Percentiles rank a stretch among this genome's conserved stretches.
phyloP scores from a whole-genome alignment of 1,284 basidiomycete species.

The Microbotryum violaceum region DNA sequence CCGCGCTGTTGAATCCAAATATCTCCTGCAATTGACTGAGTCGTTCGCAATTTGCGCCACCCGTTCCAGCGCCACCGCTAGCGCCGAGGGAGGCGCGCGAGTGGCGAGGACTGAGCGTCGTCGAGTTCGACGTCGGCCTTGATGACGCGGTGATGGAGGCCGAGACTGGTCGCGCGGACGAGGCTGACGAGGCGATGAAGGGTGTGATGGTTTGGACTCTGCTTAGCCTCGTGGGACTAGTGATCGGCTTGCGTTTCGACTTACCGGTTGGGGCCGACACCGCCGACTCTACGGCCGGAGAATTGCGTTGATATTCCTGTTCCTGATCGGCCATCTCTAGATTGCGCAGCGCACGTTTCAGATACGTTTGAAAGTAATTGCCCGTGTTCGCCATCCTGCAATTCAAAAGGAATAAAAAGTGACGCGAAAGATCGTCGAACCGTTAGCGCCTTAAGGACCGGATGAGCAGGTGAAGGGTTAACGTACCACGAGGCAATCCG shows the following conservation, averaged over 20 bases:
- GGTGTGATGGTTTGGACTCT: too few species aligned
- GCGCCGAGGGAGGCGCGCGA: not conserved
- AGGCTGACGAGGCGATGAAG: not conserved
- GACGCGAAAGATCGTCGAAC: not conserved
- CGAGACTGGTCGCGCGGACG: not conserved
- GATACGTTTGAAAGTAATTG: conserved; percentile 44
- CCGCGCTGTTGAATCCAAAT: not conserved
- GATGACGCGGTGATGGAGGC: not conserved
- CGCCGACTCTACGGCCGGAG: too few species aligned
- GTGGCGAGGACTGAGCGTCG: not conserved
- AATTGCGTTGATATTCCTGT: not conserved
- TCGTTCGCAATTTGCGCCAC: not conserved
- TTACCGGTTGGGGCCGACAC: not conserved
- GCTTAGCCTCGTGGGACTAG: too few species aligned
- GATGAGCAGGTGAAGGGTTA: not conserved
- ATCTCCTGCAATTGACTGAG: conserved; percentile 4
- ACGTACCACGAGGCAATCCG: conserved; percentile 52
- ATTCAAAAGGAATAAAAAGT: not conserved
- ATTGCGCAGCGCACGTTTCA: conserved; percentile 43
- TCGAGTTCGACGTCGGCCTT: not conserved
- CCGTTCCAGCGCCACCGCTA: not conserved
- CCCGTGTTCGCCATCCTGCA: conserved; percentile 43
- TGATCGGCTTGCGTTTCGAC: not conserved
- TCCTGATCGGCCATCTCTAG: conserved; percentile 26
- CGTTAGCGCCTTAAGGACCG: not conserved